Conservation (phyloP, 805 yeast species). For the Saturnispora mendoncae region DNA sequence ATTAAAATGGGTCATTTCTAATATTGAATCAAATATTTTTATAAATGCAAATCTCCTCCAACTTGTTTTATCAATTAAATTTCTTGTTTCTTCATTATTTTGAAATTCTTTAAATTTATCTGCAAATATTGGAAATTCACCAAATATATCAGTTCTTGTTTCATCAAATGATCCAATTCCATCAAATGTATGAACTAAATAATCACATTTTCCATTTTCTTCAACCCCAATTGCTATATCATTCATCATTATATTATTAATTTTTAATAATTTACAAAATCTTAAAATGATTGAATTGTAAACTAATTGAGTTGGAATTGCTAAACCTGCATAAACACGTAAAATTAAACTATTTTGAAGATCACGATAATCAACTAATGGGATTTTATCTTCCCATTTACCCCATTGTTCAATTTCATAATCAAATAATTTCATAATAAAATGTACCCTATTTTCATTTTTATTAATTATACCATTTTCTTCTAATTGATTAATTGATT, state of each 20-base stretch:
- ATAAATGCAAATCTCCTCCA: slow-evolving; percentile 4
- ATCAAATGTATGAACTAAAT: slow-evolving; percentile 1
- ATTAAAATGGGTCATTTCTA: not conserved
- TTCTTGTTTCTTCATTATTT: not conserved
- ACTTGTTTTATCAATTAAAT: not conserved
- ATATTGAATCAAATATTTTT: not conserved
- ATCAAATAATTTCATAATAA: slow-evolving; percentile 3
- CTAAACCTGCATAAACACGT: slow-evolving; percentile 4
- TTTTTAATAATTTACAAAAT: not conserved
- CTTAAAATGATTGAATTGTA: slow-evolving; percentile 4
- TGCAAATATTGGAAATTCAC: slow-evolving; percentile 3
- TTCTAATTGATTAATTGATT: not conserved
- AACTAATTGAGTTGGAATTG: slow-evolving; percentile 2
- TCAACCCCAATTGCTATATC: not conserved
- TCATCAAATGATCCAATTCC: not conserved
- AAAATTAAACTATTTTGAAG: not conserved
- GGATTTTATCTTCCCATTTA: not conserved
- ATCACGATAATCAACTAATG: not conserved
- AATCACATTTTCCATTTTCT: not conserved
- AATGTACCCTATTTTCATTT: not conserved
- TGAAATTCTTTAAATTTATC: slow-evolving; percentile 4
- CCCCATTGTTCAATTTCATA: not conserved
- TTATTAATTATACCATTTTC: not conserved
- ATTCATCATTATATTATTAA: not conserved
- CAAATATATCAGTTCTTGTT: not conserved